Percentiles rank a stretch among this genome's conserved stretches.
Evolutionary conservation across 257 asterid species (phyloP).

Genomic region (Solanum chiquidenum): DNA sequence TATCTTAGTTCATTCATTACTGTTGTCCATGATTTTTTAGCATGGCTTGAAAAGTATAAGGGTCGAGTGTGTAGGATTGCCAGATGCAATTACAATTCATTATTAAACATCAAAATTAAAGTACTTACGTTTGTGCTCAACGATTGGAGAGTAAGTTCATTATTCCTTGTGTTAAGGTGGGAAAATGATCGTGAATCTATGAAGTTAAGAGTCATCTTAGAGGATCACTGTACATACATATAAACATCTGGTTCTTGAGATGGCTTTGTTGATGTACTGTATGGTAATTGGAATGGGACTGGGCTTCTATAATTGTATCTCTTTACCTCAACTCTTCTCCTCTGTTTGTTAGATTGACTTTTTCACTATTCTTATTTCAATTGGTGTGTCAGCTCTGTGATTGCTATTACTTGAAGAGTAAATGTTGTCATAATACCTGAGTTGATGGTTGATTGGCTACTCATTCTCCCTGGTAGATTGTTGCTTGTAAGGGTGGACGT

Average conservation of each 20-base stretch:
- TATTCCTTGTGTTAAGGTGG: neutral
- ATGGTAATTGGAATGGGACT: neutral
- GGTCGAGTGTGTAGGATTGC: neutral
- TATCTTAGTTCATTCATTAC: neutral
- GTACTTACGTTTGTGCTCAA: neutral
- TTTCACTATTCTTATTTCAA: neutral
- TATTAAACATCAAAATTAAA: neutral
- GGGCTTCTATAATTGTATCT: neutral
- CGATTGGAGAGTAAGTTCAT: neutral
- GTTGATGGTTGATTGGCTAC: neutral
- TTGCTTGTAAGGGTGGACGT: neutral
- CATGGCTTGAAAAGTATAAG: neutral
- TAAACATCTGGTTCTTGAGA: neutral
- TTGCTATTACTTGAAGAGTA: neutral
- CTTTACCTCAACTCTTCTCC: neutral
- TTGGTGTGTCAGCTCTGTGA: neutral
- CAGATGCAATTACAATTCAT: neutral
- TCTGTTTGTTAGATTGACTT: neutral
- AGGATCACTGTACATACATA: neutral
- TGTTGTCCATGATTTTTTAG: slow-evolving; percentile 3
- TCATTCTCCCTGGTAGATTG: neutral
- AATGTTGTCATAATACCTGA: neutral
- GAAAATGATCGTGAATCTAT: neutral
- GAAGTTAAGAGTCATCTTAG: neutral
- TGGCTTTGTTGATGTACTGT: neutral